Evolutionary conservation across 208 protist genomes (phyloP).

Genomic region (Crithidia brevicula): DNA sequence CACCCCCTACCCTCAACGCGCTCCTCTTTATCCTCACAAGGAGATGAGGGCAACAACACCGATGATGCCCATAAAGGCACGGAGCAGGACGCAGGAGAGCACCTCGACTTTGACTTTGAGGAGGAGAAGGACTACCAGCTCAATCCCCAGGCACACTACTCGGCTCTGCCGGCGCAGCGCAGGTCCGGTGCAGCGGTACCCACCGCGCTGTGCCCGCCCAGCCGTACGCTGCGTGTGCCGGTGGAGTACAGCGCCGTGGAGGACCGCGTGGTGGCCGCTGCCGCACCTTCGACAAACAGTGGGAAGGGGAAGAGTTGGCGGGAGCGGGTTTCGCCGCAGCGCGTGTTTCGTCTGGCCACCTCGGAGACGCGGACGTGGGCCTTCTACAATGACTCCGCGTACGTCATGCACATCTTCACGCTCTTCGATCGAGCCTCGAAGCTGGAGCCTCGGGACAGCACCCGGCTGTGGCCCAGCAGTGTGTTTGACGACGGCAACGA

Average conservation of each 20-base stretch:
- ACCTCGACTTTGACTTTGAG: constrained; percentile 12
- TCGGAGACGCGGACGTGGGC: constrained; percentile 52
- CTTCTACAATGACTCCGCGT: constrained; percentile 68
- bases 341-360: constrained; percentile 22
- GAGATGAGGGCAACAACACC: not conserved
- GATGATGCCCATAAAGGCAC: no score
- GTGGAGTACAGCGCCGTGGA: constrained; percentile 27
- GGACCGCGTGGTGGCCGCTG: not conserved
- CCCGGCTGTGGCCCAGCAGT: constrained; percentile 26
- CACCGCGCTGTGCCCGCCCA: constrained; percentile 20
- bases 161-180: constrained; percentile 19
- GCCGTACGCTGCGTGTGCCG: constrained; percentile 15
- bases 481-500: constrained; percentile 25
- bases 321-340: constrained; percentile 23
- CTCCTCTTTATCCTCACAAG: not conserved
- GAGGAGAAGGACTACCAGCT: constrained; percentile 16
- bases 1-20: not conserved
- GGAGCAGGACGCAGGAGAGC: no score
- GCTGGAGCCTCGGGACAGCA: constrained; percentile 45
- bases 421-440: constrained; percentile 56
- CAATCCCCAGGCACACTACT: constrained; percentile 22
- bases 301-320: constrained; percentile 7
- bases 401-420: constrained; percentile 51
- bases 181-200: constrained; percentile 16
- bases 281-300: constrained; percentile 3